Base-by-base conservation (phyloP, 2,329 filamentous ascomycete genomes). In the Phyllachora maydis region DNA sequence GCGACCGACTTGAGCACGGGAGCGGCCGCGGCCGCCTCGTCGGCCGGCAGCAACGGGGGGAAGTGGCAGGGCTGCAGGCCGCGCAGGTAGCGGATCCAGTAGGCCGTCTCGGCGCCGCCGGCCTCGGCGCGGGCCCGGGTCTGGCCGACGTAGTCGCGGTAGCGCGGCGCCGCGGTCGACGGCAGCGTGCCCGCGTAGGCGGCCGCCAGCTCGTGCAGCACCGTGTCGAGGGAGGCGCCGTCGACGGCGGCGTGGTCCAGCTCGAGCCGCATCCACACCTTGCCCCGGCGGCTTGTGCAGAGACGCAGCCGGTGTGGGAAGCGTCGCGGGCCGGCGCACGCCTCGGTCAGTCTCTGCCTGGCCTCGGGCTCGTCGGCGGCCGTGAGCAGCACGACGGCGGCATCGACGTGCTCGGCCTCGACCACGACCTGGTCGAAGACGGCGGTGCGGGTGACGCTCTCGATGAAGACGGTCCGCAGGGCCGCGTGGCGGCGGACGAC, bases 211-310 rank as follows among this genome's bases (percentile, higher is more conserved):
- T 38, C 36, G 5, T 29, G 20, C 14, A 37, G 25, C 14, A 37
- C 27, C 16, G 37, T 27, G 3, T 30, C 28, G 6, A 37, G 32
- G 3, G 36, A 38, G 11, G 30, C 32, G 11, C 35, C 36, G 16
- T 38, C 35, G 11, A 35, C 25, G 11, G 31, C 30, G 6, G 35
- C 35, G 23, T 38, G 35, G 16, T 36, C 36, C 22, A 33, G 25
- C 8, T 35, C 30, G 6, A 38, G 24, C 14, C 34, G 34, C 22
- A 35, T 23, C 11, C 32, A 23, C 3, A 35, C 18, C 11, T 16
- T 23, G 1, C 32, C 34, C 8, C 23, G 25, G 12, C 24, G 8
- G 5, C 28, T 31, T 4, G 27, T 26, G 28, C 30, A 32, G 16
- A 38, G 23, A 3, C 30, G 19, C 18, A 36, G 25, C 21, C 23